phyloP scores from a whole-genome alignment of 2,329 filamentous ascomycete species.

The Fusarium sp. region DNA sequence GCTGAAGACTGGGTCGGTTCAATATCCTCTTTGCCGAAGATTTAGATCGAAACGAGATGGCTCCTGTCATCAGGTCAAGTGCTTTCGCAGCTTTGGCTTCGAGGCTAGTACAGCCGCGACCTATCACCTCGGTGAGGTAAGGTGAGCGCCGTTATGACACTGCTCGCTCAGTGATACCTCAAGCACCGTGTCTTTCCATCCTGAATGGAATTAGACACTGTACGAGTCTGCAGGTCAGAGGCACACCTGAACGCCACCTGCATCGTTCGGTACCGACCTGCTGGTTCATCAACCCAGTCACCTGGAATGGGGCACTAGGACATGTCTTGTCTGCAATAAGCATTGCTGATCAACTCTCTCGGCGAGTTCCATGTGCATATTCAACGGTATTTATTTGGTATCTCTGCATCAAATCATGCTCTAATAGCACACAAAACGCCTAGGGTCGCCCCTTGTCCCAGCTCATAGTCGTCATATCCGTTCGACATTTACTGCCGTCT shows the following conservation, averaged over 20 bases:
- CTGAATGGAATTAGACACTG: background rate
- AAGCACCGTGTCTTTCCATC: constrained; percentile 6
- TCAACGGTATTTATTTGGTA: constrained; percentile 27
- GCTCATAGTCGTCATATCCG: constrained; percentile 26
- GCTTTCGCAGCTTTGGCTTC: background rate
- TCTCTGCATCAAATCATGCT: constrained; percentile 13
- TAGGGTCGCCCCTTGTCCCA: constrained; percentile 20
- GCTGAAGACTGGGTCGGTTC: constrained; percentile 12
- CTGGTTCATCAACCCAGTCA: background rate
- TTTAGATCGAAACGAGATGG: background rate
- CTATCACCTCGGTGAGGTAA: constrained; percentile 3
- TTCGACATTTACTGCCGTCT: constrained; percentile 23
- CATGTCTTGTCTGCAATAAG: background rate
- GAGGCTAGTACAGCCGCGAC: constrained; percentile 9
- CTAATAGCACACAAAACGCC: constrained; percentile 21
- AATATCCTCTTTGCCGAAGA: background rate
- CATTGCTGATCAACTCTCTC: background rate
- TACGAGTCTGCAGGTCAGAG: background rate
- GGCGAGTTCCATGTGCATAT: background rate
- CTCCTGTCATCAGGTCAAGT: background rate
- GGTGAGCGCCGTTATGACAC: constrained; percentile 12
- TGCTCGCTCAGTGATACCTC: constrained; percentile 17
- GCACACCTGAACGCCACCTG: background rate
- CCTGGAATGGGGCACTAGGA: background rate
- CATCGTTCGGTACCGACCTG: constrained; percentile 9